Base-by-base conservation (phyloP, 1,139 yeast genomes). In the Suhomyces ambrosiae region DNA sequence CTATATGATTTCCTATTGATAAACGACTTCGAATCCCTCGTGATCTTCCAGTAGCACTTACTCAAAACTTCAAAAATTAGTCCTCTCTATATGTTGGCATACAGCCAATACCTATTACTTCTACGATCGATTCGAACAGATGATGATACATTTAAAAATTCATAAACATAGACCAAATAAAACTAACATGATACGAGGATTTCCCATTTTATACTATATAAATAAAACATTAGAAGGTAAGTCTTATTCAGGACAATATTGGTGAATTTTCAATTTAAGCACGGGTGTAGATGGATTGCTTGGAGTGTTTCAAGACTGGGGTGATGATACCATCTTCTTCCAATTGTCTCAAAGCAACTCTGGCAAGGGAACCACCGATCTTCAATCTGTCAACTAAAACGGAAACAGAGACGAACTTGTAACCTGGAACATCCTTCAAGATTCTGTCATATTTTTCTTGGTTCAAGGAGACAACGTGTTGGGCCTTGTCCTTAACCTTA, bases 401-500 rank as follows among this genome's bases (percentile, higher is more conserved):
- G 53, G 97, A 90, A 60, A 92, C 96, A 51, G 98, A 87, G 60
- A 92, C 95, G 73, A 82, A 89, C 84, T 94, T 92, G 94, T 85
- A 92, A 60, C 96, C 87, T 79, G 97, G 97, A 51, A 92, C 97
- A 71, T 94, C 98, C 87, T 92, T 94, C 79, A 89, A 75, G 80
- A 92, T 87, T 82, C 96, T 88, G 94, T 92, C 98, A 80, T 86
- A 89, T 73, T 90, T 87, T 62, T 92, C 96, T 80, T 94, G 97
- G 77, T 92, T 98, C 68, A 94, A 82, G 74, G 87, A 80, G 68
- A 92, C 92, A 70, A 89, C 83, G 83, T 92, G 98, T 75, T 87
- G 95, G 64, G 98, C 98, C 95, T 87, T 92, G 79, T 92, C 99
- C 94, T 94, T 94, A 76, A 89, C 96, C 86, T 95, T 89, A 78